Base-by-base conservation (phyloP, 2,329 filamentous ascomycete genomes). In the Diatrype stigma region DNA sequence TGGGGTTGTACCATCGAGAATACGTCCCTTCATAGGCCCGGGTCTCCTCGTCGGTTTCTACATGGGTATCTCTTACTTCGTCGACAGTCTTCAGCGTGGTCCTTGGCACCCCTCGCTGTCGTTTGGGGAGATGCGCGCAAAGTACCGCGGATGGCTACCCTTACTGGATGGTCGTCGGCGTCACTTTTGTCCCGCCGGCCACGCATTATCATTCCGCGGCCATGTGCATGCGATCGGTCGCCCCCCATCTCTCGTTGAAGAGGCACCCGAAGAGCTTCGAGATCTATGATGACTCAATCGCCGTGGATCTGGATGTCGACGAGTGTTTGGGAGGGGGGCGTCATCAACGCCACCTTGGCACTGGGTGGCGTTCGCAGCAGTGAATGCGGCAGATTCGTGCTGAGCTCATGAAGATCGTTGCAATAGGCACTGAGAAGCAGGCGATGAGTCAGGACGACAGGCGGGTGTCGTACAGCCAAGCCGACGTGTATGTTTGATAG, bases 301-400 rank as follows among this genome's bases (percentile, higher is more conserved):
- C 78, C 2, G 78, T 79, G 30, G 82, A 82, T 46, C 71, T 83
- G 55, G 85, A 85, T 63, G 81, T 82, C 3, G 82, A 82, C 6
- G 82, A 85, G 67, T 82, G 82, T 50, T 76, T 85, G 48, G 82
- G 82, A 28, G 82, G 82, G 82, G 26, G 82, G 82, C 55, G 80
- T 84, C n/a, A 62, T 85, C 45, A 79, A 79, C 54, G 79, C 79
- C 11, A 42, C 52, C 26, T 55, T 70, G 42, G 63, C 69, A 48
- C 61, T 71, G 17, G 61, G 56, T 19, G 62, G 65, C 14, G 65
- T 70, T 12, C 65, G 63, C 12, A 63, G 67, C 3, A 63, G 67
- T 38, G 46, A 62, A 16, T 61, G 62, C 10, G 68, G 67, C n/a
- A 67, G 60, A 56, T 14, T 51, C 47, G 12, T 69, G 66, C 50